phyloP scores from a whole-genome alignment of 208 protist species.

The Zelonia costaricensis region DNA sequence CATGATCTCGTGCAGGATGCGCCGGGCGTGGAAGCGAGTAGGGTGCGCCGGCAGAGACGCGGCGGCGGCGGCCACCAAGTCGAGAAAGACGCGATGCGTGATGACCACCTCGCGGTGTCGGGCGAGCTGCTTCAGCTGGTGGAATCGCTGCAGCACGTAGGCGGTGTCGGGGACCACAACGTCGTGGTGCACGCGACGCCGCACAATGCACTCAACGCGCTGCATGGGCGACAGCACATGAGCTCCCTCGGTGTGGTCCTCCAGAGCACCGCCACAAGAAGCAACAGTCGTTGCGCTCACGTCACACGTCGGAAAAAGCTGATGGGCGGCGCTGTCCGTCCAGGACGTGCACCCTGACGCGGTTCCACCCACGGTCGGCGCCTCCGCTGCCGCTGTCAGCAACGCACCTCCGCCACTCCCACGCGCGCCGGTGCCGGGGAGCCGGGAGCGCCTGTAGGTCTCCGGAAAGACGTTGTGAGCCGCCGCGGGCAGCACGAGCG shows the following conservation, averaged over 20 bases:
- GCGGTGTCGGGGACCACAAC: slow-evolving; percentile 73
- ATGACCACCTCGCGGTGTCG: slow-evolving; percentile 78
- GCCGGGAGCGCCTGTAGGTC: slow-evolving; percentile 3
- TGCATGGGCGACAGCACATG: slow-evolving; percentile 8
- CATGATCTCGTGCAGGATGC: slow-evolving; percentile 67
- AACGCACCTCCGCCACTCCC: neutral
- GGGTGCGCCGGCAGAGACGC: slow-evolving; percentile 30
- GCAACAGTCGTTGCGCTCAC: too few relatives aligned
- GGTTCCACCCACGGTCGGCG: neutral
- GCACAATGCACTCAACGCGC: slow-evolving; percentile 44
- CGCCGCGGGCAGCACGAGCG: slow-evolving; percentile 55
- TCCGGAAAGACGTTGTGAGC: slow-evolving; percentile 65
- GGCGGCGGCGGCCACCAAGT: slow-evolving; percentile 43
- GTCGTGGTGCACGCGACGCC: slow-evolving; percentile 51
- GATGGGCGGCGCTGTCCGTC: slow-evolving; percentile 24
- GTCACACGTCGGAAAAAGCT: too few relatives aligned
- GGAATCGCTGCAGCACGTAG: slow-evolving; percentile 52
- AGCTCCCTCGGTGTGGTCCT: too few relatives aligned
- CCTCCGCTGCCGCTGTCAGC: neutral
- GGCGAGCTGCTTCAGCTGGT: slow-evolving; percentile 64
- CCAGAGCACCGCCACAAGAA: too few relatives aligned
- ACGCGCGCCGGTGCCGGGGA: neutral
- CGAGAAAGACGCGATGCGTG: slow-evolving; percentile 72
- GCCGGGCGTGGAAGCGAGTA: slow-evolving; percentile 61
- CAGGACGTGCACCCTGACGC: slow-evolving; percentile 17